Evolutionary conservation across 768 basidiomycete species (phyloP).

Genomic region (Panus rudis): DNA sequence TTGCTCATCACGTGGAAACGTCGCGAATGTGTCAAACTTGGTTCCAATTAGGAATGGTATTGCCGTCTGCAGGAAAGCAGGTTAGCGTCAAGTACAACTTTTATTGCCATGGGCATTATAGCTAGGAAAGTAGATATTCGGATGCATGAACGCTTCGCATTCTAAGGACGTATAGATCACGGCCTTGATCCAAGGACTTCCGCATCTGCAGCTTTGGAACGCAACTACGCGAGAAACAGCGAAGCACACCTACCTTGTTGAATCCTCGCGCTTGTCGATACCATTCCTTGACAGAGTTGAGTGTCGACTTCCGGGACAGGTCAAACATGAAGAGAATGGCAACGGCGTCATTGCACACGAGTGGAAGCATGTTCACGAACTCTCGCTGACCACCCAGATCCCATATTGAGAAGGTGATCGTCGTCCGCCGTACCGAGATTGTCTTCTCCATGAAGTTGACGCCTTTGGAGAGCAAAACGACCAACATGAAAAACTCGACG

Average conservation of each 20-base stretch:
- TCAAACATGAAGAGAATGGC: slow-evolving; percentile 99
- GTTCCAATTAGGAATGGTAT: slow-evolving; percentile 98
- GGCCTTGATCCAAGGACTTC: not conserved
- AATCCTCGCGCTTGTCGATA: slow-evolving; percentile 98
- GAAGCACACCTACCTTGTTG: slow-evolving; percentile 71
- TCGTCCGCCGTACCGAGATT: slow-evolving; percentile 94
- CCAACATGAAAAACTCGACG: slow-evolving; percentile 6
- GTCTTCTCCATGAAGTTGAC: slow-evolving; percentile 99
- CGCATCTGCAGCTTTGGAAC: not conserved
- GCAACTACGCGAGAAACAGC: not conserved
- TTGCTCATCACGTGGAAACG: slow-evolving; percentile 95
- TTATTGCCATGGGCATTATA: too few relatives aligned
- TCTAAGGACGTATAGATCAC: too few relatives aligned
- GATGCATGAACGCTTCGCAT: too few relatives aligned
- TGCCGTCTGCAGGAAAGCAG: slow-evolving; percentile 61
- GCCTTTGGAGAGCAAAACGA: slow-evolving; percentile 35
- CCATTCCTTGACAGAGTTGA: slow-evolving; percentile 99
- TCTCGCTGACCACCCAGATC: slow-evolving; percentile 96
- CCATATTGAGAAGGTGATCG: slow-evolving; percentile 99
- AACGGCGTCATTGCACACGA: slow-evolving; percentile 99
- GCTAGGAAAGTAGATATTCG: too few relatives aligned
- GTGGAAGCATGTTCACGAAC: slow-evolving; percentile 98
- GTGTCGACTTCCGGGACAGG: slow-evolving; percentile 90
- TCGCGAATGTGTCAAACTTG: slow-evolving; percentile 95
- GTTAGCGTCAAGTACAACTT: too few relatives aligned